Evolutionary conservation across 257 asterid genomes (phyloP), one percentile per base, ranked within the genome.

Genomic region (Solanum chiquidenum): DNA sequence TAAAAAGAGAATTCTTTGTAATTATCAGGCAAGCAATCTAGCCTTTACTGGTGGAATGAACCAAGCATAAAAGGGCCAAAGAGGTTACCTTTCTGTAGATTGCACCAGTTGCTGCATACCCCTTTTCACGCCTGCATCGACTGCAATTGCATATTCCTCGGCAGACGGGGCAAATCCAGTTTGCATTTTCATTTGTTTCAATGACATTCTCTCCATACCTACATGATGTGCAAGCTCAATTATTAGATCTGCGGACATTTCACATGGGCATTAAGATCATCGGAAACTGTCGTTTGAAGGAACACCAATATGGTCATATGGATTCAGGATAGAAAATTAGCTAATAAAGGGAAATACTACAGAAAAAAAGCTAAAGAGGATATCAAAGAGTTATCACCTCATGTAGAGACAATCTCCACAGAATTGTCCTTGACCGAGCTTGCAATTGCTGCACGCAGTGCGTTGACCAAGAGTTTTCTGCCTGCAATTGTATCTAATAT

Each of bases 111-210:
- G 98, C 94, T 29, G 58, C 89, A 95, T 94, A 93, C 83, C 98
- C 97, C 85, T 92, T 93, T 12, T 23, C 89, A 88, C 92, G 77
- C 86, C 98, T 90, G 90, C 98, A 95, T 74, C 92, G 92, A 86
- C 94, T 95, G 90, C 97, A 95, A 87, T 95, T 95, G 92, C 98
- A 95, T 90, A 95, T 92, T 85, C 94, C 98, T 71, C 97, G 94
- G 86, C 98, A 95, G 20, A 83, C 93, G 2, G 97, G 97, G 91
- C 98, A 95, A 49, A 90, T 86, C 98, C 98, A 95, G 35, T 90
- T 88, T 29, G 92, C 87, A 12, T 92, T 93, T 87, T 90, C 83
- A 87, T 91, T 95, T 85, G 86, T 96, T 89, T 95, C 98, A 11
- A 60, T 34, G 40, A 95, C 92, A 66, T 95, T 92, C 92, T 95